Conservation (phyloP, 345 rosid species). For the Gossypium stocksii region DNA sequence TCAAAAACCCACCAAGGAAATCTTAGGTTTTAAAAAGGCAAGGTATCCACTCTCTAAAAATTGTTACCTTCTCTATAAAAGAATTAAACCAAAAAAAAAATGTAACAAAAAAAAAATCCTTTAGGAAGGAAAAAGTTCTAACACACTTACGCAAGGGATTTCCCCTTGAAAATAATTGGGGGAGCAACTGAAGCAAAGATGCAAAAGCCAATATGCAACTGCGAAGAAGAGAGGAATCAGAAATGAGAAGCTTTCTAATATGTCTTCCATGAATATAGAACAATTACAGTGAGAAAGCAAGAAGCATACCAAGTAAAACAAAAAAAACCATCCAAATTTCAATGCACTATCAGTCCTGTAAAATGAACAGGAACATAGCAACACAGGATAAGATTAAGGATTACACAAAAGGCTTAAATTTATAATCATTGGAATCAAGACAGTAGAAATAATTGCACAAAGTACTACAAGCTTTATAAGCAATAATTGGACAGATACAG, state of each 20-base stretch:
- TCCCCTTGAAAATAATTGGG: slow-evolving; percentile 93
- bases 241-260: slow-evolving; percentile 17
- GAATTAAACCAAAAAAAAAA: slow-evolving; percentile 12
- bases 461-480: neutral
- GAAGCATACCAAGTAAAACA: slow-evolving; percentile 61
- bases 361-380: slow-evolving; percentile 13
- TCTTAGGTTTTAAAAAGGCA: neutral
- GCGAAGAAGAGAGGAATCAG: slow-evolving; percentile 29
- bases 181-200: slow-evolving; percentile 88
- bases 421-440: neutral
- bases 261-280: slow-evolving; percentile 8
- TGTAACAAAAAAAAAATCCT: neutral
- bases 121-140: neutral
- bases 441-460: neutral
- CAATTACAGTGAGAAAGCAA: slow-evolving; percentile 1
- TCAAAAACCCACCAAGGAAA: neutral
- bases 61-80: slow-evolving; percentile 39
- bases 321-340: slow-evolving; percentile 87
- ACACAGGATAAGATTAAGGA: neutral
- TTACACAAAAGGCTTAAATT: neutral
- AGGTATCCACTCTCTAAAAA: neutral
- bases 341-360: slow-evolving; percentile 98
- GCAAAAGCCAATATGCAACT: slow-evolving; percentile 88
- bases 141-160: slow-evolving; percentile 76
- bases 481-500: neutral